phyloP scores from a whole-genome alignment of 495 filamentous ascomycete genomes.

The Trichoderma orchidacearum region DNA sequence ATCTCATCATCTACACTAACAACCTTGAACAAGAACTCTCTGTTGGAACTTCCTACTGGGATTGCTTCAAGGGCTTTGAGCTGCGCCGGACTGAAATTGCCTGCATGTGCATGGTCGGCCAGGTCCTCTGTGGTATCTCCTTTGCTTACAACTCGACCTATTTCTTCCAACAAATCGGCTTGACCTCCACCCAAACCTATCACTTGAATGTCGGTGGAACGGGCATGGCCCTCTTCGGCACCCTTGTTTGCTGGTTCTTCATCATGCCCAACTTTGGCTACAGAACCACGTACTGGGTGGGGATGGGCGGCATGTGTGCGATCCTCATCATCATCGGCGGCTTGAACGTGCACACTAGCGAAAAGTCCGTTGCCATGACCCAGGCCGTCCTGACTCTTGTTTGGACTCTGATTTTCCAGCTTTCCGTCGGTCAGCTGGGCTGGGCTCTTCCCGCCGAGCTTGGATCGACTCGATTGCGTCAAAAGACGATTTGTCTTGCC shows the following conservation, averaged over 20 bases:
- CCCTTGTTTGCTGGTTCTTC: conserved; percentile 33
- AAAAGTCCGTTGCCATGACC: conserved; percentile 13
- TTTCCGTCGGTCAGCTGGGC: conserved; percentile 40
- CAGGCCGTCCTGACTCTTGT: conserved; percentile 30
- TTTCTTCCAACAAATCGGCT: conserved; percentile 54
- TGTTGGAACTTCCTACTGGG: conserved; percentile 42
- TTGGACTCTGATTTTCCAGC: conserved; percentile 39
- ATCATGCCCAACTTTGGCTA: conserved; percentile 33
- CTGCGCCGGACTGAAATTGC: conserved; percentile 53
- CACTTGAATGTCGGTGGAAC: conserved; percentile 21
- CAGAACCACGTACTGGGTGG: conserved; percentile 34
- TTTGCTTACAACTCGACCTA: conserved; percentile 53
- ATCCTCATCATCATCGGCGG: conserved; percentile 26
- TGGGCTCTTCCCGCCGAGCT: conserved; percentile 43
- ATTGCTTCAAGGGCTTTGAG: conserved; percentile 55
- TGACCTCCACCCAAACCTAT: conserved; percentile 40
- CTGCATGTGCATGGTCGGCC: conserved; percentile 22
- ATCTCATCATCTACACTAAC: conserved; percentile 62
- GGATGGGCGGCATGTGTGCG: conserved; percentile 19
- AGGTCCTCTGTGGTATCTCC: conserved; percentile 29
- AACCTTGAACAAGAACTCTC: conserved; percentile 46
- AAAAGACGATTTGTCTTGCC: conserved; percentile 42
- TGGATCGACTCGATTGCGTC: conserved; percentile 35
- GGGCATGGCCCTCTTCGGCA: conserved; percentile 36
- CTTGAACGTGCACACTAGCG: conserved; percentile 11